Conservation (phyloP, 495 filamentous ascomycete species). For the Pseudevernia furfuracea region DNA sequence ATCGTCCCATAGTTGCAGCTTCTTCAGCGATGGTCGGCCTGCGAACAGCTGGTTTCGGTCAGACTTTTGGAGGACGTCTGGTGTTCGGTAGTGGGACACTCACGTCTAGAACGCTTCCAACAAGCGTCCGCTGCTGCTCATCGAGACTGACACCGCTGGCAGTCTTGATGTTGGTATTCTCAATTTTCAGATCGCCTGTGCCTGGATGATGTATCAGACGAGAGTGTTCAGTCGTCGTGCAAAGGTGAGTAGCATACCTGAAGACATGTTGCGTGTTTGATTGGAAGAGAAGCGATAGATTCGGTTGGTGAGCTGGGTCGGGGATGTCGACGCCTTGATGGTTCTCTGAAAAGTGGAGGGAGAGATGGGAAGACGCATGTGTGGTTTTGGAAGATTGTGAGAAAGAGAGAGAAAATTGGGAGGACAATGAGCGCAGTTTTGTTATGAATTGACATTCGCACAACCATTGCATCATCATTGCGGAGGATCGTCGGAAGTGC, state of each 20-base stretch:
- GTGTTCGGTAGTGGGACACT: neutral
- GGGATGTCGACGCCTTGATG: constrained; percentile 1
- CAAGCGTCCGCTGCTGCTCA: constrained; percentile 41
- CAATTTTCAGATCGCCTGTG: constrained; percentile 28
- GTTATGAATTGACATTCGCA: neutral
- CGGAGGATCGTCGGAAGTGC: neutral
- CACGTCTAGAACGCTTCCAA: constrained; percentile 50
- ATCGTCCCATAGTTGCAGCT: constrained; percentile 48
- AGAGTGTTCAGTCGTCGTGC: neutral
- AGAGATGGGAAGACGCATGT: constrained; percentile 22
- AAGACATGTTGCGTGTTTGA: constrained; percentile 24
- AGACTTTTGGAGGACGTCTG: neutral
- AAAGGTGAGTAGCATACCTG: constrained; percentile 14
- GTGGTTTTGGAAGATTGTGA: neutral
- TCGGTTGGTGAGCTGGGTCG: neutral
- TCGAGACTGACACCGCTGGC: constrained; percentile 40
- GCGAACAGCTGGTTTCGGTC: constrained; percentile 42
- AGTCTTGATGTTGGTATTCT: constrained; percentile 43
- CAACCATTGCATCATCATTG: constrained; percentile 16
- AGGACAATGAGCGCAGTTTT: neutral
- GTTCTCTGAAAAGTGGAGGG: constrained; percentile 9
- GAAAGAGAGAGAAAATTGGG: neutral
- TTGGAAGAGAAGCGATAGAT: neutral
- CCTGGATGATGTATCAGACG: constrained; percentile 2
- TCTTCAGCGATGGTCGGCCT: constrained; percentile 46